Percentiles rank a stretch among this genome's conserved stretches.
These are phyloP conservation scores for Blepharisma japonicum DNA, from an alignment of 73 alveolate species.

Conservation along the genomic window DNA sequence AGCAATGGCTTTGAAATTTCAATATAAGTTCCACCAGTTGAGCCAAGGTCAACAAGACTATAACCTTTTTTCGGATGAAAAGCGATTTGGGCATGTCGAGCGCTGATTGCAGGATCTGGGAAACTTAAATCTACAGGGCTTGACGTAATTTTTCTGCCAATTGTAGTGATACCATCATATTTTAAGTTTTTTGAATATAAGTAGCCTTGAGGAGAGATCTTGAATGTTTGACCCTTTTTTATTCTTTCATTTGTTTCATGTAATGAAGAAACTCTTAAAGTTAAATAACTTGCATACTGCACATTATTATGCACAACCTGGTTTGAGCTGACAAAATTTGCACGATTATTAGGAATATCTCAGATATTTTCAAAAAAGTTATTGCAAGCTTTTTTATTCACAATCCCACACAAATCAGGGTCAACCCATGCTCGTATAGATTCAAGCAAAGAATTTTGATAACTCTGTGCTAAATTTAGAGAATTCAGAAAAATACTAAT, in stretches of 20 bases:
- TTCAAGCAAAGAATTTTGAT: background rate
- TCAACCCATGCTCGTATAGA: background rate
- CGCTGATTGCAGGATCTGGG: background rate
- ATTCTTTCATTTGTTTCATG: background rate
- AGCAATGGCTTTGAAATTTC: background rate
- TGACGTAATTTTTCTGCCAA: background rate
- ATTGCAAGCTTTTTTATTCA: background rate
- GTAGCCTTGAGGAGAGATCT: background rate
- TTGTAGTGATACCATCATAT: background rate
- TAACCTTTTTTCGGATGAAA: background rate
- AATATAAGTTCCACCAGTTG: conserved; percentile 1
- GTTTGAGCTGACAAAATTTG: background rate
- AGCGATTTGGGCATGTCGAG: background rate
- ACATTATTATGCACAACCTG: background rate
- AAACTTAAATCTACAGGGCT: background rate
- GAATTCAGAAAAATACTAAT: too few species aligned
- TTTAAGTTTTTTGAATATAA: background rate
- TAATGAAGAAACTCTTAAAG: background rate
- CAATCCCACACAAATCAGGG: background rate
- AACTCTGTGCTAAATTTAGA: too few species aligned
- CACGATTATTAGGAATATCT: background rate
- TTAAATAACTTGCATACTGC: background rate
- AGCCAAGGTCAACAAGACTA: background rate
- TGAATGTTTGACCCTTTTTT: background rate
- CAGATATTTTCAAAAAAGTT: background rate